phyloP scores from a whole-genome alignment of 345 rosid genomes.

The Fremontodendron californicum region DNA sequence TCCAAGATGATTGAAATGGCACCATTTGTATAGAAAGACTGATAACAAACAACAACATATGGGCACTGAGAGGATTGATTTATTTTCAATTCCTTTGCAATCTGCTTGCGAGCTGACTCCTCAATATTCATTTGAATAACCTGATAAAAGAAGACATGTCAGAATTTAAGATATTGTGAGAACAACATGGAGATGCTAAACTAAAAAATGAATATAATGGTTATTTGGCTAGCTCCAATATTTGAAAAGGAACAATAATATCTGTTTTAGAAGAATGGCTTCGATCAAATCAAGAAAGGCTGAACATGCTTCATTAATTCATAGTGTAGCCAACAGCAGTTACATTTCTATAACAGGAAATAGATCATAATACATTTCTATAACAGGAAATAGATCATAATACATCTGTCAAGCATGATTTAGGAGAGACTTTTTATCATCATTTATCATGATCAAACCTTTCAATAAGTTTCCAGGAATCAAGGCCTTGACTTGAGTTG shows the following conservation, averaged over 20 bases:
- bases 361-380: neutral
- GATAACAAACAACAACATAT: conserved; percentile 64
- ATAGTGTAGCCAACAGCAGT: neutral
- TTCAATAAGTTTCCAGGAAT: neutral
- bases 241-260: neutral
- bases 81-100: conserved; percentile 66
- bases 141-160: conserved; percentile 23
- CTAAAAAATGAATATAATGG: neutral
- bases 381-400: neutral
- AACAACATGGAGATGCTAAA: neutral
- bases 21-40: conserved; percentile 65
- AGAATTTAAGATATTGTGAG: neutral
- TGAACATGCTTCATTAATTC: neutral
- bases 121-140: conserved; percentile 66
- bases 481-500: neutral
- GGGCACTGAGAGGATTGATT: conserved; percentile 69
- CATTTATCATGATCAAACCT: neutral
- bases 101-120: conserved; percentile 48
- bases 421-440: neutral
- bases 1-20: conserved; percentile 63
- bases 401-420: neutral
- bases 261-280: neutral
- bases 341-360: neutral
- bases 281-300: neutral
- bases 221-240: neutral